Percentiles rank a stretch among this genome's conserved stretches.
These are phyloP conservation scores for Saccharum hybrid DNA, from an alignment of 202 grass and related monocot genomes.

Conservation along the genomic window DNA sequence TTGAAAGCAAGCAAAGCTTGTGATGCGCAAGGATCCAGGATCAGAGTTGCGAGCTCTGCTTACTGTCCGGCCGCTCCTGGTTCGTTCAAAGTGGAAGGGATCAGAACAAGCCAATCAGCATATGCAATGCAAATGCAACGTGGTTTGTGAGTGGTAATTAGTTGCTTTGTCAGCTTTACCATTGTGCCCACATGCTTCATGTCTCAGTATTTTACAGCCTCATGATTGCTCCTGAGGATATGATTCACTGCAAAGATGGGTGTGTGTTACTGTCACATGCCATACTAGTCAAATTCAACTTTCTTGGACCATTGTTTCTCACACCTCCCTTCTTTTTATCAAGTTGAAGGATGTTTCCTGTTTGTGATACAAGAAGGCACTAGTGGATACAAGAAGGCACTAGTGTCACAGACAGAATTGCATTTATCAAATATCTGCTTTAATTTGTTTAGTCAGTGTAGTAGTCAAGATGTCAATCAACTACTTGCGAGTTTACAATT, in stretches of 20 bases:
- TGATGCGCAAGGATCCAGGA: neutral
- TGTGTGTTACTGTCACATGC: constrained; percentile 4
- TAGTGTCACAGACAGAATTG: neutral
- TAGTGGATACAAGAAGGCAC: neutral
- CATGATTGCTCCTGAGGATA: constrained; percentile 3
- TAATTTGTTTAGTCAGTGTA: neutral
- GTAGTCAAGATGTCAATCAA: neutral
- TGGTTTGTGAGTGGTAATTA: constrained; percentile 14
- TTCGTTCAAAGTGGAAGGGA: constrained; percentile 38
- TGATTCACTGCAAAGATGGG: constrained; percentile 9
- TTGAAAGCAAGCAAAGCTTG: constrained; percentile 4
- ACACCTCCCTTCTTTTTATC: neutral
- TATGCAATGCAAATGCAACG: neutral
- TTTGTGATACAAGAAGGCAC: neutral
- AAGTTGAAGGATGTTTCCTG: constrained; percentile 19
- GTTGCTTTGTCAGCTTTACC: constrained; percentile 10
- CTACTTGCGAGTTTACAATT: neutral
- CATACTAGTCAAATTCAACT: constrained; percentile 15
- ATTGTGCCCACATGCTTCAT: constrained; percentile 14
- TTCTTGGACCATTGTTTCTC: neutral
- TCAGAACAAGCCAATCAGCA: constrained; percentile 8
- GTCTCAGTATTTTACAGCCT: constrained; percentile 12
- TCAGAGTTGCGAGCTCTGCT: neutral
- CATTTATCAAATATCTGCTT: neutral
- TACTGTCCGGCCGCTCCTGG: constrained; percentile 2